phyloP scores from a whole-genome alignment of 208 protist genomes.

The Novymonas esmeraldas region DNA sequence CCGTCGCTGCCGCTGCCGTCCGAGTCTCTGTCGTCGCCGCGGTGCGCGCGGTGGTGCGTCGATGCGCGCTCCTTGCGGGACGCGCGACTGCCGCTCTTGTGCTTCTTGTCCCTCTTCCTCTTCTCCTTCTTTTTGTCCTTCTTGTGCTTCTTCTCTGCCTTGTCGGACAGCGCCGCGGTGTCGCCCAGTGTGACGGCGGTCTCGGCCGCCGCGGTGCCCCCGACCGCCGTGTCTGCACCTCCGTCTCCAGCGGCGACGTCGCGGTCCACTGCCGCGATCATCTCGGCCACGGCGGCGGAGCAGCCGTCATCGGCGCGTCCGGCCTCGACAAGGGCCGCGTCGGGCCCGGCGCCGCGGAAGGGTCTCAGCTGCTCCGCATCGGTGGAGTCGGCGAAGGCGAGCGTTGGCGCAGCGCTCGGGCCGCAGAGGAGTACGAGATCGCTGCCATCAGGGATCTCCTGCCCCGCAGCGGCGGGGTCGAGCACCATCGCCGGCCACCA shows the following conservation, averaged over 20 bases:
- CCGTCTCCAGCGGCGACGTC: not conserved
- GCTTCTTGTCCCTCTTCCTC: slow-evolving; percentile 23
- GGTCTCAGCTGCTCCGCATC: slow-evolving; percentile 45
- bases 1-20: too few relatives aligned
- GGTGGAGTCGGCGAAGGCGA: slow-evolving; percentile 53
- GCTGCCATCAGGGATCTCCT: slow-evolving; percentile 44
- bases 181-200: not conserved
- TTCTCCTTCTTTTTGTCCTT: slow-evolving; percentile 34
- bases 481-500: slow-evolving; percentile 84
- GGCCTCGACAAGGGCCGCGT: slow-evolving; percentile 43
- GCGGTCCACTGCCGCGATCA: slow-evolving; percentile 12
- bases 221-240: not conserved
- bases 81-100: not conserved
- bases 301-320: slow-evolving; percentile 46
- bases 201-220: slow-evolving; percentile 1
- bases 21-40: not conserved
- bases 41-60: slow-evolving; percentile 20
- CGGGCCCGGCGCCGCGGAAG: slow-evolving; percentile 26
- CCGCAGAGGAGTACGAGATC: slow-evolving; percentile 70
- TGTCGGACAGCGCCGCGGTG: not conserved
- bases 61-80: slow-evolving; percentile 16
- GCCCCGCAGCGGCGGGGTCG: slow-evolving; percentile 36
- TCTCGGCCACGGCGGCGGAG: slow-evolving; percentile 61
- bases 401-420: slow-evolving; percentile 45
- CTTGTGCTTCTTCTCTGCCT: slow-evolving; percentile 14